Conservation (phyloP, 768 basidiomycete genomes). For the Naganishia kalamii region DNA sequence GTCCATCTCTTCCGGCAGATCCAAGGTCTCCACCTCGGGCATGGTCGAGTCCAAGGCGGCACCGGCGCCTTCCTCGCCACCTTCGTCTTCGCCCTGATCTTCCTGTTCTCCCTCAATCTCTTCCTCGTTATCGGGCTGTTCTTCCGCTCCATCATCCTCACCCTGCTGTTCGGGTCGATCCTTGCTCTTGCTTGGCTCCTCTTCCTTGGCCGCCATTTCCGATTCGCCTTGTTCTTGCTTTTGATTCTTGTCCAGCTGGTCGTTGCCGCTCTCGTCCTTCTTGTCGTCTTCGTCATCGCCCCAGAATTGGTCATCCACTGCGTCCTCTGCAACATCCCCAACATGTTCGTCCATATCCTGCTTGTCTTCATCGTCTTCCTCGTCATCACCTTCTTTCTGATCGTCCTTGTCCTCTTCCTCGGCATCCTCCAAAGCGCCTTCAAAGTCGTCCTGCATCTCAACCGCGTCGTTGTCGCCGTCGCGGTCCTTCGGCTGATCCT, state of each 20-base stretch:
- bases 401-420: constrained; percentile 55
- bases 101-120: constrained; percentile 20
- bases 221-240: constrained; percentile 56
- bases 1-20: constrained; percentile 82
- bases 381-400: constrained; percentile 48
- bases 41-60: constrained; percentile 42
- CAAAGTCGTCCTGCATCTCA: constrained; percentile 87
- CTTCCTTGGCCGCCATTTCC: constrained; percentile 76
- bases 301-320: constrained; percentile 96
- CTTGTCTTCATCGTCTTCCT: constrained; percentile 50
- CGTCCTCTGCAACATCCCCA: constrained; percentile 74
- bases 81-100: constrained; percentile 22
- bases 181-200: constrained; percentile 48
- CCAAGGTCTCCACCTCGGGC: constrained; percentile 72
- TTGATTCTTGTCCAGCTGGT: constrained; percentile 58
- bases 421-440: constrained; percentile 76
- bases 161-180: constrained; percentile 40
- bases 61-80: constrained; percentile 25
- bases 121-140: constrained; percentile 24
- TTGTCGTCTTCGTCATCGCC: constrained; percentile 59
- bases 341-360: constrained; percentile 73
- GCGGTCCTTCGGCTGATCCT: constrained; percentile 35
- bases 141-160: constrained; percentile 29
- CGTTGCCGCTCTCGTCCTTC: constrained; percentile 52
- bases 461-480: constrained; percentile 59